Evolutionary conservation across 345 rosid genomes (phyloP).

Genomic region (Linum trigynum): DNA sequence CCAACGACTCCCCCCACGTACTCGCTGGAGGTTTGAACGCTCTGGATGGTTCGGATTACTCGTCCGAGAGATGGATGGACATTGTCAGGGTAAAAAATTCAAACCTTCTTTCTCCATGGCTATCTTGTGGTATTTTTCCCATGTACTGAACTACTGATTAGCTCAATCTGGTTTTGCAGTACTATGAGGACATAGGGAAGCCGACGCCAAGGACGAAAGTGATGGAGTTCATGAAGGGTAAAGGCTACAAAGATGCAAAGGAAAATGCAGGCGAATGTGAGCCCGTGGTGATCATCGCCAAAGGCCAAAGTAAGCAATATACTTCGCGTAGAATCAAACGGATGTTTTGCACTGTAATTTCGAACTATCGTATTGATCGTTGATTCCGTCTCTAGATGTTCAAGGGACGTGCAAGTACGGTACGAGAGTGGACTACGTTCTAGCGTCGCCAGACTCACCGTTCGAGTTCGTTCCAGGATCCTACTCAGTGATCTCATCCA

Average conservation of each 20-base stretch:
- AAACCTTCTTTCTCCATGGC: neutral
- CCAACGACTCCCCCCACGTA: conserved; percentile 47
- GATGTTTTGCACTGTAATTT: neutral
- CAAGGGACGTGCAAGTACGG: conserved; percentile 98
- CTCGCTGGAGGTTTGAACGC: conserved; percentile 81
- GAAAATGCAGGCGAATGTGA: conserved; percentile 91
- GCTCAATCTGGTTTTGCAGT: conserved; percentile 24
- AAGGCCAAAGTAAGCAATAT: conserved; percentile 67
- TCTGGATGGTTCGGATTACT: conserved; percentile 73
- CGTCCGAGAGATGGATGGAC: conserved; percentile 74
- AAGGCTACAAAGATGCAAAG: conserved; percentile 70
- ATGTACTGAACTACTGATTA: neutral
- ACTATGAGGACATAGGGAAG: conserved; percentile 91
- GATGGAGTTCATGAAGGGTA: conserved; percentile 68
- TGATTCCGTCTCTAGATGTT: conserved; percentile 35
- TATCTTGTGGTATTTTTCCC: neutral
- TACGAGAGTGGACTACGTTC: conserved; percentile 73
- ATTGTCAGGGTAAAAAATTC: conserved; percentile 51
- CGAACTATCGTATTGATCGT: no score
- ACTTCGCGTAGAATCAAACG: no score
- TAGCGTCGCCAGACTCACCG: conserved; percentile 51
- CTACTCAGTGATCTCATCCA: conserved; percentile 73
- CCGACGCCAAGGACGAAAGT: conserved; percentile 84
- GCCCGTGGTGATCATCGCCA: conserved; percentile 78
- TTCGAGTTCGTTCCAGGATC: conserved; percentile 67